phyloP scores from a whole-genome alignment of 768 basidiomycete species.

The Suillus hirtellus region DNA sequence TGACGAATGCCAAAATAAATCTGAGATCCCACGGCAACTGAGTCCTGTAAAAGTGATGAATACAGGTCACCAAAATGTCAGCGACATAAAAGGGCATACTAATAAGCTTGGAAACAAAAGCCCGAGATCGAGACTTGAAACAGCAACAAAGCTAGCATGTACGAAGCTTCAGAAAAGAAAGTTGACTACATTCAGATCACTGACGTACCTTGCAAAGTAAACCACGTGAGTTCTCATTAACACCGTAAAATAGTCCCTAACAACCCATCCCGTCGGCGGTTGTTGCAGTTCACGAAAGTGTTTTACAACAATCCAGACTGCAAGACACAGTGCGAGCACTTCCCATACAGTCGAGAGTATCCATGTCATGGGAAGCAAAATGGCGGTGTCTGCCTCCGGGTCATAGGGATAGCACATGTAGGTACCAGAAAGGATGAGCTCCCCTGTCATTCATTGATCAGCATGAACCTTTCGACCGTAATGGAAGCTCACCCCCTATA shows the following conservation, averaged over 20 bases:
- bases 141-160: not conserved
- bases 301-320: not conserved
- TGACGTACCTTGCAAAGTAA: not conserved
- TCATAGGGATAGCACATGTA: not conserved
- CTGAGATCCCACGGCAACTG: not conserved
- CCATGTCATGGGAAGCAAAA: not conserved
- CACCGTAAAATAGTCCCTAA: not conserved
- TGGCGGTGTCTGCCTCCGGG: not conserved
- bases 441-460: not conserved
- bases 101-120: not conserved
- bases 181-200: not conserved
- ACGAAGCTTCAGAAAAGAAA: not conserved
- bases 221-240: not conserved
- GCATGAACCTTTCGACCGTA: not conserved
- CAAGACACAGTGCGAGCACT: not conserved
- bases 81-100: not conserved
- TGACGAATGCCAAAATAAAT: not conserved
- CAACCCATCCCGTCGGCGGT: not conserved
- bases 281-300: not conserved
- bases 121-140: not conserved
- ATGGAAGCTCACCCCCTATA: not conserved
- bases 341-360: not conserved
- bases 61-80: not conserved
- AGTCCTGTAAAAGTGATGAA: not conserved
- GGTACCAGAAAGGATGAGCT: not conserved